Conservation (phyloP, 1,139 yeast species). For the Eremothecium cymbalariae region DNA sequence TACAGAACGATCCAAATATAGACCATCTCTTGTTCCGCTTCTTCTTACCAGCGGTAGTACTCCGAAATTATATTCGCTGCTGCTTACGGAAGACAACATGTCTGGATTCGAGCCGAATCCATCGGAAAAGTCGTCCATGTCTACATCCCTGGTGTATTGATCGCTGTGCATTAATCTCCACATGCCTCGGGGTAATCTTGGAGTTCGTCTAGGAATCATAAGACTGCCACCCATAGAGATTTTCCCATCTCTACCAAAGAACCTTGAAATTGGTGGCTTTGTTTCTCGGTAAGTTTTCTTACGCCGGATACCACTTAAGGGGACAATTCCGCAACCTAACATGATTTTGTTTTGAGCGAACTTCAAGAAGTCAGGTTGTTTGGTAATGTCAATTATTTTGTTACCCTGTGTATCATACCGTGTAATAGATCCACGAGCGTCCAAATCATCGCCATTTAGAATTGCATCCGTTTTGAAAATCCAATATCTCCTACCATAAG, state of each 20-base stretch:
- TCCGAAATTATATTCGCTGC: constrained; percentile 7
- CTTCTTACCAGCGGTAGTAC: constrained; percentile 4
- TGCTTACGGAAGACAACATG: no score
- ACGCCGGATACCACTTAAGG: constrained; percentile 24
- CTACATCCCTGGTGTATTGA: constrained; percentile 8
- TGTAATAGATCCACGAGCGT: constrained; percentile 31
- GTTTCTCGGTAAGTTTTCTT: constrained; percentile 26
- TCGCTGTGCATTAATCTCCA: constrained; percentile 28
- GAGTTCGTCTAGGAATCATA: constrained; percentile 23
- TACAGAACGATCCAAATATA: constrained; percentile 32
- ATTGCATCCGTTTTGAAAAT: constrained; percentile 44
- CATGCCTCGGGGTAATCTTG: constrained; percentile 30
- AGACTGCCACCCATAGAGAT: constrained; percentile 20
- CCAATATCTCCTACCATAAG: constrained; percentile 76
- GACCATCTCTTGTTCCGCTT: constrained; percentile 19
- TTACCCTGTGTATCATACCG: constrained; percentile 61
- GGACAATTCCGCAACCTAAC: constrained; percentile 30
- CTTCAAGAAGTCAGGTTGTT: constrained; percentile 52
- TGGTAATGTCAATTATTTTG: constrained; percentile 47
- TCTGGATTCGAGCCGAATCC: no score
- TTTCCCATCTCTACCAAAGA: constrained; percentile 28
- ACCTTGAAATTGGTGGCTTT: constrained; percentile 30
- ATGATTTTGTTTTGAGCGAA: constrained; percentile 54
- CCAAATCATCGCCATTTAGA: constrained; percentile 31
- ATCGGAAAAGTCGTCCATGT: no score